phyloP scores from a whole-genome alignment of 1,284 basidiomycete genomes.

The Bjerkandera adusta region DNA sequence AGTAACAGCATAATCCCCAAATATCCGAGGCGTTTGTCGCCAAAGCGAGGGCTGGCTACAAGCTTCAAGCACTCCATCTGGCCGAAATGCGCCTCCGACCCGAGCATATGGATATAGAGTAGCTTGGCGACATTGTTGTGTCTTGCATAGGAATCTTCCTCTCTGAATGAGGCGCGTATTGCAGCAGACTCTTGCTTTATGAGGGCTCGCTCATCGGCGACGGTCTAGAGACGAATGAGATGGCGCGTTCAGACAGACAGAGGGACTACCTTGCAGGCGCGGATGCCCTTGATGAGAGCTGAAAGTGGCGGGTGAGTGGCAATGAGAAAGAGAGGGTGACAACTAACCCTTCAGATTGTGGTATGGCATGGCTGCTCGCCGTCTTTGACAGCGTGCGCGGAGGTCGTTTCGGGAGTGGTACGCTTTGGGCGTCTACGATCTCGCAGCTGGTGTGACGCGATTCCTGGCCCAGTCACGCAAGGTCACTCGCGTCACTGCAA shows the following conservation, averaged over 20 bases:
- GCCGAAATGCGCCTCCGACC: slow-evolving; percentile 98
- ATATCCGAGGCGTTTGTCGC: slow-evolving; percentile 96
- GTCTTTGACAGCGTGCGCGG: slow-evolving; percentile 7
- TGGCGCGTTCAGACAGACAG: slow-evolving; percentile 16
- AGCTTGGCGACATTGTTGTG: slow-evolving; percentile 99
- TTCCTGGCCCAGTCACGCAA: not conserved
- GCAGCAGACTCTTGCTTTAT: slow-evolving; percentile 99
- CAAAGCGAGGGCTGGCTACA: slow-evolving; percentile 96
- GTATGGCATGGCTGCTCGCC: slow-evolving; percentile 60
- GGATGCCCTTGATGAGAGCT: slow-evolving; percentile 95
- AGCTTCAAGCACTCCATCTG: slow-evolving; percentile 99
- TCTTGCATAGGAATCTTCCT: slow-evolving; percentile 91
- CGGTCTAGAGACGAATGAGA: slow-evolving; percentile 63
- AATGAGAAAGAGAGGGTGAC: slow-evolving; percentile 17
- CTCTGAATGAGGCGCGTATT: slow-evolving; percentile 96
- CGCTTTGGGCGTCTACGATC: slow-evolving; percentile 1
- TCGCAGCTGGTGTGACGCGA: not conserved
- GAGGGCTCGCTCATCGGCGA: slow-evolving; percentile 96
- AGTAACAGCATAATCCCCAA: slow-evolving; percentile 97
- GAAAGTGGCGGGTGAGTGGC: slow-evolving; percentile 14
- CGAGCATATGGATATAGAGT: slow-evolving; percentile 99
- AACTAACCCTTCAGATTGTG: slow-evolving; percentile 85
- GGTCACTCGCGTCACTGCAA: too few species aligned
- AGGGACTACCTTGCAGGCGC: slow-evolving; percentile 79
- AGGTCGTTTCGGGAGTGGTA: slow-evolving; percentile 6